Evolutionary conservation across 352 stramenopile genomes (phyloP), one percentile per base, ranked within the genome.

Genomic region (Pythium biforme): DNA sequence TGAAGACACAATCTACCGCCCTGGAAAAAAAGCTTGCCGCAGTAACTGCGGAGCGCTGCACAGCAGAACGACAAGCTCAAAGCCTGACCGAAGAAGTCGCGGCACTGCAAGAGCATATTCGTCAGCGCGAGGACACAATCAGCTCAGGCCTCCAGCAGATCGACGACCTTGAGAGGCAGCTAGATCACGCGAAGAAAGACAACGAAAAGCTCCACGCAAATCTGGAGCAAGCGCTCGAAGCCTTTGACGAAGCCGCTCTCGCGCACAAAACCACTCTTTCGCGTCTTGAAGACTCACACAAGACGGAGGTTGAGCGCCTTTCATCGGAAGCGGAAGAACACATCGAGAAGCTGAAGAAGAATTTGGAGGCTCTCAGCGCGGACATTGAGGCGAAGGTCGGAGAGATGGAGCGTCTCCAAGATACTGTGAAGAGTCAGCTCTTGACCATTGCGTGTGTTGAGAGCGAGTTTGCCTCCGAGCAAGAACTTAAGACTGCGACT

Each of bases 371-470:
- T 29, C 15, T 33, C 4, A 53, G 23, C 27, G 15, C 31, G 7
- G 51, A 59, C 0, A 10, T 57, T 9, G 26, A 61, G 10, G 46
- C 17, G 6, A 54, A 57, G 53, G 11, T n/a, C 1, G 12, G 33
- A 6, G 59, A 66, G 52, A 61, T 61, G 8, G 43, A 56, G 23
- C 20, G 29, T 22, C 40, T 66, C 14, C 8, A 48, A 25, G 17
- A 22, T 5, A 31, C 17, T 9, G 22, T 60, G 15, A 23, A 51
- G 4, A 22, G 15, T 20, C 40, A 54, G 11, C n/a, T 47, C 20
- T 52, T 17, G 9, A 54, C 17, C 1, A 54, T 65, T 29, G 5
- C 39, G 8, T 20, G 17, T 6, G 20, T 65, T 12, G 58, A 65
- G 29, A 29, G 8, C 1, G 7, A 25, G 7, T 9, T 65, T 1